Evolutionary conservation across 2,329 filamentous ascomycete genomes (phyloP), one percentile per base, ranked within the genome.

Genomic region (Bipolaris bicolor): DNA sequence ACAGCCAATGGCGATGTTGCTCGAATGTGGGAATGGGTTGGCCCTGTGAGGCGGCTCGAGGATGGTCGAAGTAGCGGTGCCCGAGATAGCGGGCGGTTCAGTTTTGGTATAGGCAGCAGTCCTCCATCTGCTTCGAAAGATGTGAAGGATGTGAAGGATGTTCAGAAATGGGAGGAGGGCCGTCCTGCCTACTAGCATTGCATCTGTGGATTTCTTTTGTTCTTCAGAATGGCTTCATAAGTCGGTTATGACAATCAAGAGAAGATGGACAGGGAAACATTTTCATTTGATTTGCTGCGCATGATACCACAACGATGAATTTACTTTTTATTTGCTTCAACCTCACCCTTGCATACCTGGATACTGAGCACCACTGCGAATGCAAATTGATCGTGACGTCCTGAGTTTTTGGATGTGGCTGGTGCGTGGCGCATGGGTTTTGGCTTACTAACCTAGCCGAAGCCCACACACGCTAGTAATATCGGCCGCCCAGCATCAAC

Each of bases 21-120:
- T 46, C 81, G 86, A 46, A 83, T 86, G 52, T 90, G 87, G 87
- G 87, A 89, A 68, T 89, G 87, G 87, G 84, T 88, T 63, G 87
- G 87, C 6, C 84, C 85, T 13, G 79, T 85, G 49, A 74, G 78
- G 63, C 72, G 88, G 44, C 73, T 83, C 58, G 74, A 79, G 29
- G 76, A 77, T 58, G 72, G 72, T 7, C 64, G 73, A 10, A 69
- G 73, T 47, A 72, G 72, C 43, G 65, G 40, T n/a, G 40, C 13
- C n/a, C 40, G 40, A n/a, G 40, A 43, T 3, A 26, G 40, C 13
- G 40, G 65, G n/a, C 71, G 70, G 26, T 68, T 68, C 45, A 77
- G 71, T 55, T 53, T 72, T 31, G 74, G 70, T n/a, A 60, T 65
- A 45, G 64, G 64, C 18, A 73, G 65, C 55, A 77, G 69, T 43